Evolutionary conservation across 495 filamentous ascomycete genomes (phyloP), one percentile per base, ranked within the genome.

Genomic region (Pseudoneurospora amorphoporcata): DNA sequence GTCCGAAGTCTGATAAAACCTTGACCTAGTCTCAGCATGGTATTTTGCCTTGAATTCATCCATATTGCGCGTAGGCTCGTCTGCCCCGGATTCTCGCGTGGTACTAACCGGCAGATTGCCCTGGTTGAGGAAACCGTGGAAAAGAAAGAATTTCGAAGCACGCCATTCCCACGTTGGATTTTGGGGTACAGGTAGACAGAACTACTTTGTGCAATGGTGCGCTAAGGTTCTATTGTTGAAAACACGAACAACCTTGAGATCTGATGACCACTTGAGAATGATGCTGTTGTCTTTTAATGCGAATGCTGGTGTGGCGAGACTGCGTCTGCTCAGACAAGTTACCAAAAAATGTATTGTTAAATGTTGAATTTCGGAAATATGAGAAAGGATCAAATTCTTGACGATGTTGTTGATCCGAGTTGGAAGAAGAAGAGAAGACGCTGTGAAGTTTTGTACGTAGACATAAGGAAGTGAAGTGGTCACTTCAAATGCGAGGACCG

Each of bases 41-140:
- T 42, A 39, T 14, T 47, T 58, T 71, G 17, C n/a, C 12, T 61
- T 29, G 40, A 61, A 71, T 71, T 71, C 40, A 69, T 70, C 71
- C 71, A 72, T 17, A 72, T 72, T 72, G 71, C 61, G 43, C n/a
- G 39, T 29, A 37, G 38, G 16, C 32, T 61, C 38, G 39, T 17
- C 41, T 35, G 39, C 69, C 41, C 68, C 16, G 19, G 45, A 43
- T 45, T 29, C 16, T 69, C 17, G n/a, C 61, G 17, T 69, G 32
- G 65, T 17, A 39, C 68, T 45, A 40, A 69, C 71, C 71, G 71
- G 42, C 65, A 70, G n/a, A 58, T 58, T 53, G 23, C 45, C 12
- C 12, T 6, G 32, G 23, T 61, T 23, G 12, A 61, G 3, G 29
- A 35, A 35, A 65, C 14, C 35, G 35, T 37, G 5, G 35, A 37